Conservation (phyloP, 129 eudicot genomes). For the Flaveria sonorensis region DNA sequence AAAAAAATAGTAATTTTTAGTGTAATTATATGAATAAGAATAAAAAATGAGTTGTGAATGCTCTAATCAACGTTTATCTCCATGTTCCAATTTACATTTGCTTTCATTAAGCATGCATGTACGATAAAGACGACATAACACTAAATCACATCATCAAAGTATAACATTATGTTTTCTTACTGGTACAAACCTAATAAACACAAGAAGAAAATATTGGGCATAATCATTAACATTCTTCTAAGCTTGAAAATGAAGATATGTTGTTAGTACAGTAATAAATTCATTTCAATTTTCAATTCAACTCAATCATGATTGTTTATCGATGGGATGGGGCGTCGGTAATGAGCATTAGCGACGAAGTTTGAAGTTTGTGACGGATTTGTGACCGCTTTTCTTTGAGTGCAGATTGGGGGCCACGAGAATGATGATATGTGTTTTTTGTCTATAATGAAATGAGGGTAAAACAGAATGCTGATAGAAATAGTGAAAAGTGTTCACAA, state of each 20-base stretch:
- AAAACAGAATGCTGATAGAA: background rate
- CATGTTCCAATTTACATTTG: background rate
- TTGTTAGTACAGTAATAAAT: background rate
- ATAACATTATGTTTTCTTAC: background rate
- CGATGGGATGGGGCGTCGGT: background rate
- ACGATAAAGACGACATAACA: background rate
- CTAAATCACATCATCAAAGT: background rate
- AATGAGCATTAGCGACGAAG: background rate
- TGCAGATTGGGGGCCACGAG: conserved; percentile 20
- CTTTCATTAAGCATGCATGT: background rate
- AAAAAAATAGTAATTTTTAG: too few species aligned
- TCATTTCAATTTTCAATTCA: background rate
- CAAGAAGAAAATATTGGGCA: background rate
- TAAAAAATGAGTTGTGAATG: too few species aligned
- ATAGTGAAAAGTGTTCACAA: background rate
- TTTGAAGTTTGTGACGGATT: background rate
- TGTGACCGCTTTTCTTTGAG: background rate
- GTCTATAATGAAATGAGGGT: background rate
- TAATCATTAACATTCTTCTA: background rate
- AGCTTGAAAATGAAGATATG: conserved; percentile 11
- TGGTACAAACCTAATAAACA: background rate
- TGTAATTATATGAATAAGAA: too few species aligned
- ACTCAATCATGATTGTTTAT: background rate
- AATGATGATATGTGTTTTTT: background rate
- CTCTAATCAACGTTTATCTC: too few species aligned